Evolutionary conservation across 257 asterid species (phyloP).

Genomic region (Eucommia ulmoides): DNA sequence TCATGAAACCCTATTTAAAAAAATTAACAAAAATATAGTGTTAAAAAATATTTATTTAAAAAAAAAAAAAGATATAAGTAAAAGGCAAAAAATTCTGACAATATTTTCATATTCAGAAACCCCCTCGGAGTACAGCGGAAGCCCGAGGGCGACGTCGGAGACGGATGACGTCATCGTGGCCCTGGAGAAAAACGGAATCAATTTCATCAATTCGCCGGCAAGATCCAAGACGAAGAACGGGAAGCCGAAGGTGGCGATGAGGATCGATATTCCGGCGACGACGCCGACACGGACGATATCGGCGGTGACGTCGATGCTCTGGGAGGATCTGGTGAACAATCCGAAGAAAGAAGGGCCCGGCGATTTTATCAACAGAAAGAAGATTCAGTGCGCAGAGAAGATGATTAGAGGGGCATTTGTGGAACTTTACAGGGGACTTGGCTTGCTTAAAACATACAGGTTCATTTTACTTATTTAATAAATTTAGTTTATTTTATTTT

Average conservation of each 20-base stretch:
- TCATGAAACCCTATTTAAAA: too few species aligned
- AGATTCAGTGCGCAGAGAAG: slow-evolving; percentile 81
- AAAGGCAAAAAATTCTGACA: background rate
- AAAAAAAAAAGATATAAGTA: too few species aligned
- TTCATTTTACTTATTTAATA: background rate
- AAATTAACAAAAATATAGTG: too few species aligned
- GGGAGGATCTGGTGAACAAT: slow-evolving; percentile 69
- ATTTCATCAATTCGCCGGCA: slow-evolving; percentile 40
- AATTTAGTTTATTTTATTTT: too few species aligned
- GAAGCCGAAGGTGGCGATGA: slow-evolving; percentile 48
- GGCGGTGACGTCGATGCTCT: slow-evolving; percentile 66
- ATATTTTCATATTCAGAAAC: slow-evolving; percentile 22
- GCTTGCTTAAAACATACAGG: slow-evolving; percentile 81
- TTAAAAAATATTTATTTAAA: too few species aligned
- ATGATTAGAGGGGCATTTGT: slow-evolving; percentile 92
- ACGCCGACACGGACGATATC: slow-evolving; percentile 71
- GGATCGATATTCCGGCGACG: slow-evolving; percentile 79
- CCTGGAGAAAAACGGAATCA: slow-evolving; percentile 54
- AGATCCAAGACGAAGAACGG: slow-evolving; percentile 36
- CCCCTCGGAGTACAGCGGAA: slow-evolving; percentile 39
- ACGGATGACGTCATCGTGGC: slow-evolving; percentile 52
- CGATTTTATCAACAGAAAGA: slow-evolving; percentile 45
- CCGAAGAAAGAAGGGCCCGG: slow-evolving; percentile 51
- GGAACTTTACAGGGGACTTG: slow-evolving; percentile 84
- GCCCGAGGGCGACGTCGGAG: slow-evolving; percentile 22